phyloP scores from a whole-genome alignment of 1,284 basidiomycete species.

The Trametes sp. region DNA sequence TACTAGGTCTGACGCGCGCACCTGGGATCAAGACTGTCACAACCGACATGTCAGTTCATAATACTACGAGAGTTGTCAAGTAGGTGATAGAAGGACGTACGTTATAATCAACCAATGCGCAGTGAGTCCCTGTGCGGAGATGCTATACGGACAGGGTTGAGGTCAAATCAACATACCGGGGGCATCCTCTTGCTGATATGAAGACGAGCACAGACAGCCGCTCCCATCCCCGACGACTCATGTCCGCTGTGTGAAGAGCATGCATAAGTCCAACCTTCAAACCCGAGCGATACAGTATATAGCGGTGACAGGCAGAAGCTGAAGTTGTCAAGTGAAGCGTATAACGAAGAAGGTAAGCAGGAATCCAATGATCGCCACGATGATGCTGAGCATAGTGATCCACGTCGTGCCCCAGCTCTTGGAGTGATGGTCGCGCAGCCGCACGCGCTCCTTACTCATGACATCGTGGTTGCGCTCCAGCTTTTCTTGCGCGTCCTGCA shows the following conservation, averaged over 20 bases:
- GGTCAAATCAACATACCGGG: too few species aligned
- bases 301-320: too few species aligned
- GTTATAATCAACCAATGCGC: too few species aligned
- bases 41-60: too few species aligned
- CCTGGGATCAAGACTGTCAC: not conserved
- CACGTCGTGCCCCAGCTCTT: slow-evolving; percentile 80
- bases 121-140: too few species aligned
- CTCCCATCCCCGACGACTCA: too few species aligned
- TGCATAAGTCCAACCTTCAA: not conserved
- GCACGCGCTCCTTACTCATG: slow-evolving; percentile 70
- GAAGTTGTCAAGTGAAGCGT: slow-evolving; percentile 55
- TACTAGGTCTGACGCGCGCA: not conserved
- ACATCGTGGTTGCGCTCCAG: slow-evolving; percentile 74
- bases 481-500: slow-evolving; percentile 69
- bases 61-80: too few species aligned
- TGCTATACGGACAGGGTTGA: too few species aligned
- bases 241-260: not conserved
- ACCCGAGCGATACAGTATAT: not conserved
- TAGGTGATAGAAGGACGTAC: too few species aligned
- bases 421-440: slow-evolving; percentile 67
- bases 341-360: slow-evolving; percentile 78
- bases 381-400: slow-evolving; percentile 65
- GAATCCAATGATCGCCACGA: slow-evolving; percentile 69
- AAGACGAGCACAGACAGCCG: too few species aligned
- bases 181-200: too few species aligned